A percentile compares a stretch with the other conserved stretches of the same genome.
phyloP scores from a whole-genome alignment of 371 early-diverging fungal genomes.

The Haplosporangium sp. region DNA sequence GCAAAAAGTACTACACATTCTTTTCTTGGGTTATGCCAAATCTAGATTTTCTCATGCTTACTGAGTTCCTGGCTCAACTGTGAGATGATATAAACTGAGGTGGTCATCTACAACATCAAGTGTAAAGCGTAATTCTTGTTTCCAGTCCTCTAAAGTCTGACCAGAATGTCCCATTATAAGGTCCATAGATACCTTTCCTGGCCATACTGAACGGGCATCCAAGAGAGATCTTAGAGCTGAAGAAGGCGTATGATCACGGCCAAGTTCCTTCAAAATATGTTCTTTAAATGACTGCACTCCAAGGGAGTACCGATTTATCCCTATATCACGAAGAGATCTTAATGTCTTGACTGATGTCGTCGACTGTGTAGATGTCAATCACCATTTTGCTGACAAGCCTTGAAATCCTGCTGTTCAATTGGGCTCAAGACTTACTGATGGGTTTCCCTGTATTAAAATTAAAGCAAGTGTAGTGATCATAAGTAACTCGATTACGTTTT shows the following conservation, averaged over 20 bases:
- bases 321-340: slow-evolving; percentile 64
- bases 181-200: slow-evolving; percentile 79
- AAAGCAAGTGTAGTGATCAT: neutral
- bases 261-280: slow-evolving; percentile 64
- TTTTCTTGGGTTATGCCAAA: neutral
- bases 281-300: slow-evolving; percentile 84
- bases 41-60: slow-evolving; percentile 26
- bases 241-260: slow-evolving; percentile 78
- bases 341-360: slow-evolving; percentile 60
- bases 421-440: slow-evolving; percentile 63
- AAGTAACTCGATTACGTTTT: neutral
- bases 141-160: slow-evolving; percentile 77
- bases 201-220: slow-evolving; percentile 70
- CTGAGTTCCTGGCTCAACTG: slow-evolving; percentile 87
- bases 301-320: slow-evolving; percentile 84
- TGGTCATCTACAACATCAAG: slow-evolving; percentile 73
- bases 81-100: slow-evolving; percentile 87
- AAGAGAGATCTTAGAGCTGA: slow-evolving; percentile 70
- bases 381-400: neutral
- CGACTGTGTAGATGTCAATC: slow-evolving; percentile 52
- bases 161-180: slow-evolving; percentile 88
- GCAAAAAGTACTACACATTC: too few relatives aligned
- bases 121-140: slow-evolving; percentile 69
- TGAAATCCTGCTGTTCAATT: too few relatives aligned
- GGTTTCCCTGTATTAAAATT: slow-evolving; percentile 63